Evolutionary conservation across 1,284 basidiomycete species (phyloP), one percentile per base, ranked within the genome.

Genomic region (Malassezia brasiliensis): DNA sequence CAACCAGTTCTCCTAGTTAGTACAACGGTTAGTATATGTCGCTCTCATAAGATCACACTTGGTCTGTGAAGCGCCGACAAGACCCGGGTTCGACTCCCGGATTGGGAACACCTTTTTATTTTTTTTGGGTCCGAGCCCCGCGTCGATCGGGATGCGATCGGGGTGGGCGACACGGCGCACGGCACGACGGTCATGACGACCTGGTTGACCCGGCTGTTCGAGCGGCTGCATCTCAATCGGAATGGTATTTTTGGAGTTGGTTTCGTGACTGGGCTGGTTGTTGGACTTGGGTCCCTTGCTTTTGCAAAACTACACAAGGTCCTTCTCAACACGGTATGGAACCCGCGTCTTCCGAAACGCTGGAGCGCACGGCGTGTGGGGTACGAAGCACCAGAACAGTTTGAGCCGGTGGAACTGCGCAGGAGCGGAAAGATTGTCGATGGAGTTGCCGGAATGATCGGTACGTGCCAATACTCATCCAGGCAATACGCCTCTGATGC

Each of bases 401-500:
- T 52, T 39, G 32, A 28, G 30, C 57, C 56, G 3, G 44, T 59
- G 12, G 44, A 57, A 20, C 31, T 52, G 15, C 34, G 17, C 12
- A 45, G 46, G 15, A 46, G 47, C 15, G 46, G 47, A 12, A 45
- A 44, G 28, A 32, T 47, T 36, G 59, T 39, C 7, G 12, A 42
- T 20, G 59, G 46, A 3, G 17, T 47, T 10, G 39, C 41, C 8
- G 50, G 45, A 5, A 14, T 45, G 28, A 42, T 50, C 20, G 48
- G 30, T 52, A 25, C 38, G 42, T 28, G 25, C 7, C 25, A 3
- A 3, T 28, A 31, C 20, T 32, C 37, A 28, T n/a, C 15, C 63
- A 91, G 90, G 93, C 35, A 94, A 96, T 69, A 98, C 93, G 1
- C 91, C 91, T 0, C 79, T 98, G 37, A 80, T 98, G 53, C 81